These are phyloP conservation scores for Letharia columbiana DNA, from an alignment of 495 filamentous ascomycete genomes.

Conservation along the genomic window DNA sequence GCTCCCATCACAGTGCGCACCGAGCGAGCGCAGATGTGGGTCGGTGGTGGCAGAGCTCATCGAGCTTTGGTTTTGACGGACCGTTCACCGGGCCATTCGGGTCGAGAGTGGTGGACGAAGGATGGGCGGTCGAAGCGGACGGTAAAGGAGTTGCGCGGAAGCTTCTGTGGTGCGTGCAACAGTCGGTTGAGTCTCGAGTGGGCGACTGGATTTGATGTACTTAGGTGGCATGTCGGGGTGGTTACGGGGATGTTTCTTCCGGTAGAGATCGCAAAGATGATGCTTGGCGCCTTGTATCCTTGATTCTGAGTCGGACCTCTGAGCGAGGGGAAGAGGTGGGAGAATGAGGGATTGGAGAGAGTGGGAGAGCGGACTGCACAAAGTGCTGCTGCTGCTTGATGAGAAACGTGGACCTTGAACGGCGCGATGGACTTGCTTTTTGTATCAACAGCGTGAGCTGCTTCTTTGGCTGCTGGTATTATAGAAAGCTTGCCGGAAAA, in stretches of 20 bases:
- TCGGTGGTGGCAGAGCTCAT: not conserved
- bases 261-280: not conserved
- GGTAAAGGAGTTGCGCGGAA: not conserved
- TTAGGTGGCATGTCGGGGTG: not conserved
- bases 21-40: not conserved
- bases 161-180: not conserved
- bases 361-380: too few species aligned
- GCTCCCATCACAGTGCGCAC: not conserved
- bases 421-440: too few species aligned
- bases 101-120: not conserved
- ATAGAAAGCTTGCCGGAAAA: not conserved
- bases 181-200: not conserved
- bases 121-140: not conserved
- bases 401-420: too few species aligned
- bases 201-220: not conserved
- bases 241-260: not conserved
- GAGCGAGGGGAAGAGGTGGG: too few species aligned
- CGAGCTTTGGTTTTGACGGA: not conserved
- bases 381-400: too few species aligned
- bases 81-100: not conserved
- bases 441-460: too few species aligned
- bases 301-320: not conserved
- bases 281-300: not conserved
- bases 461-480: too few species aligned
- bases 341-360: too few species aligned